These are phyloP conservation scores for Poteriospumella lacustris DNA, from an alignment of 108 stramenopile species.

Conservation along the genomic window DNA sequence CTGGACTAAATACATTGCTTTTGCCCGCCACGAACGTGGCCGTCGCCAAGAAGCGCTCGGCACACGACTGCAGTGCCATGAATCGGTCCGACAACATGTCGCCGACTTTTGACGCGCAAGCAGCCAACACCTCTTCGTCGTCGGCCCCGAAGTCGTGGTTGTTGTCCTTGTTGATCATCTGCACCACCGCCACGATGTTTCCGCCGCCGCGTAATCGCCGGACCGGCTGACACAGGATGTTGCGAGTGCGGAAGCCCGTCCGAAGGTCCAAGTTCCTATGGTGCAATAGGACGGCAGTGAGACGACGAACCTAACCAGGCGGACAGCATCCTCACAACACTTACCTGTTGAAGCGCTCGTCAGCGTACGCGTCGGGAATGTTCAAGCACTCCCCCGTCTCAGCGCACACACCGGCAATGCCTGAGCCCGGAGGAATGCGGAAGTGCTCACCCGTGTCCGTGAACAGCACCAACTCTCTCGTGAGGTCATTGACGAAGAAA, in stretches of 20 bases:
- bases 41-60: background rate
- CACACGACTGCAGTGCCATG: background rate
- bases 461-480: constrained; percentile 13
- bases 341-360: constrained; percentile 25
- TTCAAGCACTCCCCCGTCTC: constrained; percentile 14
- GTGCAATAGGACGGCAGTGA: background rate
- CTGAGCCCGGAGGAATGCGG: background rate
- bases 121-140: constrained; percentile 14
- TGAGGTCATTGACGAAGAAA: constrained; percentile 12
- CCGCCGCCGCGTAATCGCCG: constrained; percentile 21
- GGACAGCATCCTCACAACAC: background rate
- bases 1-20: no score
- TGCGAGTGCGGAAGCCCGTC: background rate
- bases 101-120: background rate
- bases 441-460: background rate
- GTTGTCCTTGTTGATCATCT: constrained; percentile 23
- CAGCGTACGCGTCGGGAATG: constrained; percentile 16
- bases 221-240: constrained; percentile 18
- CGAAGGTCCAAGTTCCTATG: background rate
- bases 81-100: background rate
- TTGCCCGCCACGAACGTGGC: no score
- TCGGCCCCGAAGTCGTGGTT: background rate
- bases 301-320: background rate
- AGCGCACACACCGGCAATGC: constrained; percentile 12
- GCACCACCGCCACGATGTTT: background rate